Evolutionary conservation across 225 moss, liverwort and hornwort genomes (phyloP), one percentile per base, ranked within the genome.

Genomic region (Bryum argenteum): DNA sequence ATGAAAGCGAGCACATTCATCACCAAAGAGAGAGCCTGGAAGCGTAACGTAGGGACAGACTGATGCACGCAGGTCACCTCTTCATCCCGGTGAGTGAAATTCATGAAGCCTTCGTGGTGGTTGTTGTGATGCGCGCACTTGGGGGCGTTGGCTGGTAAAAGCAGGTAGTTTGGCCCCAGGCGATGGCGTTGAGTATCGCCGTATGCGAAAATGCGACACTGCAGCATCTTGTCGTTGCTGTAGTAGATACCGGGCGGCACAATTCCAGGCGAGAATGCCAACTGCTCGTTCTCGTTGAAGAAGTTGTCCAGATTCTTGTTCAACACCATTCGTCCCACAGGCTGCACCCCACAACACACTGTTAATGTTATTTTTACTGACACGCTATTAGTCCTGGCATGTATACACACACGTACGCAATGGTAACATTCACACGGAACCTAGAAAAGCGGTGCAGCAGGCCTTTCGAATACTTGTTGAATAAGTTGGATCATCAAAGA

Each of bases 221-320:
- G 85, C 28, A 86, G 65, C 82, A 86, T 82, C 82, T 86, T 86
- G 77, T 86, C 85, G 37, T 86, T 82, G 71, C 79, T 86, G 77
- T 86, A 86, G 77, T 82, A 82, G 60, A 86, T 71, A 26, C 85
- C 85, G 9, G 85, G 85, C 18, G 82, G 82, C 43, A 86, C 85
- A 28, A 86, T 54, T 41, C 82, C 85, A 0, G 85, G 85, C 3
- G 82, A 86, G 71, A 86, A 86, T 8, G 85, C 85, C 6, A 86
- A 71, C 47, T 79, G 79, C 77, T 86, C 85, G 63, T 86, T 86
- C 71, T 86, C 85, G 54, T 79, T 82, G 79, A 86, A 86, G 68
- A 87, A 87, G 72, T 86, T 86, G 76, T 86, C 85, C 67, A 86
- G 21, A 55, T 86, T 86, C 77, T 80, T 86, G 82, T 86, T 86